A percentile compares a stretch with the other conserved stretches of the same genome.
These are phyloP conservation scores for Globisporangium cystogenes DNA, from an alignment of 352 stramenopile species.

Conservation along the genomic window DNA sequence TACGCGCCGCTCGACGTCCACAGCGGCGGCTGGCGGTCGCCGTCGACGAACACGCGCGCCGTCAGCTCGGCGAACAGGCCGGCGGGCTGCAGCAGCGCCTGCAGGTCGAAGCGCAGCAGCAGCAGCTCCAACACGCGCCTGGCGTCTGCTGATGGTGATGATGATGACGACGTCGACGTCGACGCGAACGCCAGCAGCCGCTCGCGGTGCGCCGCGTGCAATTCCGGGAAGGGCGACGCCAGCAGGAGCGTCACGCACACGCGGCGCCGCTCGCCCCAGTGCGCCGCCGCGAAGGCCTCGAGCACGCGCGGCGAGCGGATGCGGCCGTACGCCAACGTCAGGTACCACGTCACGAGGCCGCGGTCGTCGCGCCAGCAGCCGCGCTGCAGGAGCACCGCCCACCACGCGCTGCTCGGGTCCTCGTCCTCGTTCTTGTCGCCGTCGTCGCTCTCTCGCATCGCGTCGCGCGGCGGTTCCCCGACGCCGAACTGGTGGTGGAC, in stretches of 20 bases:
- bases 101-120: slow-evolving; percentile 58
- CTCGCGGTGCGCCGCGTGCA: slow-evolving; percentile 32
- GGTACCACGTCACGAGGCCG: slow-evolving; percentile 51
- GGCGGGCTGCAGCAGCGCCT: too few relatives aligned
- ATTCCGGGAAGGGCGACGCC: slow-evolving; percentile 44
- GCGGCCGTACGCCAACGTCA: slow-evolving; percentile 32
- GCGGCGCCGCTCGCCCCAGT: slow-evolving; percentile 27
- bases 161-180: background rate
- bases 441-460: too few relatives aligned
- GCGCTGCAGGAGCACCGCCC: slow-evolving; percentile 36
- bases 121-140: slow-evolving; percentile 29
- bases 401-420: slow-evolving; percentile 16
- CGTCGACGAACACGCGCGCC: slow-evolving; percentile 17
- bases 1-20: slow-evolving; percentile 62
- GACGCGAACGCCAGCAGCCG: slow-evolving; percentile 19
- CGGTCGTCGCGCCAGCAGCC: slow-evolving; percentile 34
- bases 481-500: slow-evolving; percentile 30
- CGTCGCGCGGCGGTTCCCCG: background rate
- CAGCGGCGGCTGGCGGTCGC: background rate
- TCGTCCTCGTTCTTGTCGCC: background rate
- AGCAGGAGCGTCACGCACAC: slow-evolving; percentile 48
- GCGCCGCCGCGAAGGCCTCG: slow-evolving; percentile 30
- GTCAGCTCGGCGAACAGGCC: too few relatives aligned
- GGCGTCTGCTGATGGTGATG: slow-evolving; percentile 2
- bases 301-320: slow-evolving; percentile 21